These are phyloP conservation scores for Cyclotella distinguenda DNA, from an alignment of 108 stramenopile genomes.

Conservation along the genomic window DNA sequence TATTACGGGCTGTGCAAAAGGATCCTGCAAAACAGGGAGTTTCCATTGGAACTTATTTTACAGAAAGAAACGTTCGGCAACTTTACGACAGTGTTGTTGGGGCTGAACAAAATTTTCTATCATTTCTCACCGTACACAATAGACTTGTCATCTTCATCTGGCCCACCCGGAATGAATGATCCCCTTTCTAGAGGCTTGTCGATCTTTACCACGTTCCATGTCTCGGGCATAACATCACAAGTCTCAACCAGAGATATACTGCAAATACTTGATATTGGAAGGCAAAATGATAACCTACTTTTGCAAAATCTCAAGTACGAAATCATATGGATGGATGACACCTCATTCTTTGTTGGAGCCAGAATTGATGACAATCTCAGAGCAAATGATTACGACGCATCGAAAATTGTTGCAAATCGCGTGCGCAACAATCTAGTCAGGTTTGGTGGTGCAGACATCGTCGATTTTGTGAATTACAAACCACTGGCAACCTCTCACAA, in stretches of 20 bases:
- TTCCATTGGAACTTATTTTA: conserved; percentile 29
- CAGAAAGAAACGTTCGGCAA: conserved; percentile 29
- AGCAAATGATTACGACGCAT: conserved; percentile 3
- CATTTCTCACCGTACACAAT: conserved; percentile 69
- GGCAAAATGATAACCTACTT: conserved; percentile 33
- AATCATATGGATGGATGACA: conserved; percentile 78
- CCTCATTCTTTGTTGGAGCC: conserved; percentile 65
- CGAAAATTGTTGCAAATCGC: conserved; percentile 20
- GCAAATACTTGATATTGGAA: conserved; percentile 41
- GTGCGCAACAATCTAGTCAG: conserved; percentile 26
- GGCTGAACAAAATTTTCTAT: conserved; percentile 70
- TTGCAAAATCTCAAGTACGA: conserved; percentile 65
- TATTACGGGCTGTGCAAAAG: conserved; percentile 24
- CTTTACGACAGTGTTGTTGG: conserved; percentile 33
- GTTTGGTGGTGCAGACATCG: conserved; percentile 24
- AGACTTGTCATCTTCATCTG: conserved; percentile 62
- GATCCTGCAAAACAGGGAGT: conserved; percentile 12
- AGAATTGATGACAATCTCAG: conserved; percentile 18
- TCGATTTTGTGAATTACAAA: conserved; percentile 28
- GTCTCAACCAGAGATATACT: conserved; percentile 74
- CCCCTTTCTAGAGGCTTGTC: conserved; percentile 61
- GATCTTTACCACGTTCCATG: conserved; percentile 54
- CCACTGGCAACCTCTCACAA: background rate
- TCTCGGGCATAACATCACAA: conserved; percentile 59
- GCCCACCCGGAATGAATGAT: conserved; percentile 46